Base-by-base conservation (phyloP, 495 filamentous ascomycete genomes). In the Talaromyces nanjingensis region DNA sequence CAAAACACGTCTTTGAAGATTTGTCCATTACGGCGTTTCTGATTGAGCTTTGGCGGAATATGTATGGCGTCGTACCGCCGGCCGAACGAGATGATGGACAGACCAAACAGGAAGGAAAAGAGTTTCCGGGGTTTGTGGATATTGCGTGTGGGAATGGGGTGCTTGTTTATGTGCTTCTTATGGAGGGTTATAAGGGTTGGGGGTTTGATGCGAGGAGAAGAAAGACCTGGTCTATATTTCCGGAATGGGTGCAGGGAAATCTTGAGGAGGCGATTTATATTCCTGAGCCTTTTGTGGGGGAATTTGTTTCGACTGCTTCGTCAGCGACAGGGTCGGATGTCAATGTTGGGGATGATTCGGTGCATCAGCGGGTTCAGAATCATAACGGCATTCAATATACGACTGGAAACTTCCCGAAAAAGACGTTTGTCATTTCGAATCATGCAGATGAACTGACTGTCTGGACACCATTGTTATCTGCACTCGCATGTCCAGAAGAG, bases 91-190 rank as follows among this genome's bases (percentile, higher is more conserved):
- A 31, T 5, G 34, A 57, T 1, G 47, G 60, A 56, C 67, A 63
- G 18, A 66, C 69, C 5, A 18, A 22, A 6, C 45, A 20, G 18
- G 3, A 53, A 22, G 37, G 6, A 57, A 34, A 33, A 66, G 65
- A 60, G 1, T 97, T 96, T 68, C 91, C 91, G 1, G 92, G 93
- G 5, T 98, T 98, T 69, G 90, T 97, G 9, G 96, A 98, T 70
- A 88, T 98, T 55, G 94, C 92, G 16, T 98, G 94, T 69, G 94
- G 94, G 5, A 98, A 97, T 70, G 94, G 94, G 14, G 82, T 98
- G 1, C 83, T 98, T n/a, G 90, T 96, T 11, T 84, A 93, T 68
- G 83, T 98, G 37, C 84, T 98, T 5, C 76, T 88, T 9, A 79
- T 82, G 68, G 92, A 98, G 77, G 93, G 93, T 5, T 98, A 90